These are phyloP conservation scores for Cordyceps javanica DNA, from an alignment of 2,329 filamentous ascomycete species.

Conservation along the genomic window DNA sequence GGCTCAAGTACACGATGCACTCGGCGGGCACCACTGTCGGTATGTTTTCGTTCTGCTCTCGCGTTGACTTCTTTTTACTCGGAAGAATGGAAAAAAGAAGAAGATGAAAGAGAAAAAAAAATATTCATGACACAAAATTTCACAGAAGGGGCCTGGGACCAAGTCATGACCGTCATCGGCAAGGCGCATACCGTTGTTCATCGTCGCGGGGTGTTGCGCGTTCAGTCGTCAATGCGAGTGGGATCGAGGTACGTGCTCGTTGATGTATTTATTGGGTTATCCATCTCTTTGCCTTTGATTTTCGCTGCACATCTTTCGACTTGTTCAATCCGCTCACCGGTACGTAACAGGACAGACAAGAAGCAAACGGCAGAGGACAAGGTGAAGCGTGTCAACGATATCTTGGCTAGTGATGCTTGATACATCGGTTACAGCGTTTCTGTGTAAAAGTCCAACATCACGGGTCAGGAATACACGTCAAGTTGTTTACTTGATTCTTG, in stretches of 20 bases:
- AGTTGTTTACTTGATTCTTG: not conserved
- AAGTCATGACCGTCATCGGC: constrained; percentile 79
- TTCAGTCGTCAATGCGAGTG: constrained; percentile 84
- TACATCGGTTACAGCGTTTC: not conserved
- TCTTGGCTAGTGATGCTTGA: constrained; percentile 32
- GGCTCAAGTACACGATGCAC: constrained; percentile 82
- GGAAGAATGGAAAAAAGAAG: not conserved
- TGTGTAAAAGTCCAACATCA: not conserved
- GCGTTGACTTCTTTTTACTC: not conserved
- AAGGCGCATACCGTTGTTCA: constrained; percentile 78
- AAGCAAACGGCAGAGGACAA: constrained; percentile 76
- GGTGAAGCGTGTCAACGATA: constrained; percentile 54
- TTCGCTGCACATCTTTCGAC: not conserved
- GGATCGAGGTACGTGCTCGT: constrained; percentile 60
- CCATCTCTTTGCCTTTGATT: not conserved
- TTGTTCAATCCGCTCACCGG: not conserved
- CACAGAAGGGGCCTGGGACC: constrained; percentile 86
- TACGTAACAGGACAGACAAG: constrained; percentile 66
- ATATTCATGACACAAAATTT: no score
- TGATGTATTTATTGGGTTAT: no score
- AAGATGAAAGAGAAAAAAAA: no score
- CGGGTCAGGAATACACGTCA: not conserved
- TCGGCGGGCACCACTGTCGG: constrained; percentile 89
- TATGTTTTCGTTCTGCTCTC: constrained; percentile 36
- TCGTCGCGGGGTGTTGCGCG: constrained; percentile 66